Conservation (phyloP, 805 yeast species). For the Monosporozyma siamensis region DNA sequence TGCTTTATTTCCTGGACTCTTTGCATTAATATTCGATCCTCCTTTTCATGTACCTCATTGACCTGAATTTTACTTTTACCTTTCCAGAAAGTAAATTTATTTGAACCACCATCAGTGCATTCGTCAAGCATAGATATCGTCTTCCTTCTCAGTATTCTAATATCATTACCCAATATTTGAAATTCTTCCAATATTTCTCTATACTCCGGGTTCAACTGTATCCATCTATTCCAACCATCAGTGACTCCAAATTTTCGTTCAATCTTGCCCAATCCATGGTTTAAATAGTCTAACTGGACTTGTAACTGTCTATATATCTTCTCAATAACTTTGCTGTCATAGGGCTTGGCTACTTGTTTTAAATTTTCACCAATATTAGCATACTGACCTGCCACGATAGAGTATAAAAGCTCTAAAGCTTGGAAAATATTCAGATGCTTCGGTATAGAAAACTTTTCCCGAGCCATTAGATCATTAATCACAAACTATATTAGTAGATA, state of each 20-base stretch:
- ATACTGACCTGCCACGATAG: slow-evolving; percentile 20
- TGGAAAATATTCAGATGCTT: slow-evolving; percentile 23
- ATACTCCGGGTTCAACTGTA: slow-evolving; percentile 11
- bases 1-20: slow-evolving; percentile 19
- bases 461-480: slow-evolving; percentile 10
- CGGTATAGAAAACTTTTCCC: slow-evolving; percentile 24
- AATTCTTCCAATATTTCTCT: slow-evolving; percentile 17
- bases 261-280: slow-evolving; percentile 20
- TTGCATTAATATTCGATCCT: slow-evolving; percentile 15
- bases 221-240: slow-evolving; percentile 9
- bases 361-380: slow-evolving; percentile 9
- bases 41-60: slow-evolving; percentile 13
- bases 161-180: slow-evolving; percentile 25
- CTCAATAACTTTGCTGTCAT: slow-evolving; percentile 8
- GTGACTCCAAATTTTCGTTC: slow-evolving; percentile 15
- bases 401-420: slow-evolving; percentile 22
- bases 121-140: slow-evolving; percentile 1
- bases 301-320: slow-evolving; percentile 14
- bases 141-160: slow-evolving; percentile 17
- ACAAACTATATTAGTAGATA: too few relatives aligned
- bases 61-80: slow-evolving; percentile 2
- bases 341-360: neutral
- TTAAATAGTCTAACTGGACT: slow-evolving; percentile 15
- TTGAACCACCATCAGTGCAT: neutral
- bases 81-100: slow-evolving; percentile 4